Conservation (phyloP, 2,329 filamentous ascomycete species). For the Talaromyces sp. region DNA sequence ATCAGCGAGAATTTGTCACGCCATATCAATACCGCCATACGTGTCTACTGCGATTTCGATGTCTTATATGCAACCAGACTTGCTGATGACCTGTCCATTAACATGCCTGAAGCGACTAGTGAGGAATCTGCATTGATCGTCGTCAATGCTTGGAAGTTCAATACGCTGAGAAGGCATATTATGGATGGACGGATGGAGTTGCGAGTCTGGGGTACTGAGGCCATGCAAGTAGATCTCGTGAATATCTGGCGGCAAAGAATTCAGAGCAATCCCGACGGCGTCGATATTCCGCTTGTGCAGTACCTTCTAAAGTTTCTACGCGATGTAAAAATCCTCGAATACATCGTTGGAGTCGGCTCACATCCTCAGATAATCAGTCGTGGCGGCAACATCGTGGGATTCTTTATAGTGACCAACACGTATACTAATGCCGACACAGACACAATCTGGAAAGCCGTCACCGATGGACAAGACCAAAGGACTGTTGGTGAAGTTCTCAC, state of each 20-base stretch:
- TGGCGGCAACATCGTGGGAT: constrained; percentile 79
- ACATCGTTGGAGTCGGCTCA: constrained; percentile 84
- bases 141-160: constrained; percentile 63
- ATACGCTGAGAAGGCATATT: constrained; percentile 66
- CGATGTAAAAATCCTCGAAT: constrained; percentile 69
- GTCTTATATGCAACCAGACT: constrained; percentile 33
- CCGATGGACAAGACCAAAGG: constrained; percentile 74
- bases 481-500: constrained; percentile 74
- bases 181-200: constrained; percentile 86
- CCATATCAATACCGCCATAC: constrained; percentile 31
- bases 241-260: constrained; percentile 59
- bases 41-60: constrained; percentile 29
- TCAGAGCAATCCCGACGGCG: constrained; percentile 41
- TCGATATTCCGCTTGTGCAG: constrained; percentile 55
- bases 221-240: constrained; percentile 69
- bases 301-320: constrained; percentile 68
- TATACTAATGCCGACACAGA: constrained; percentile 72
- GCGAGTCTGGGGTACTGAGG: constrained; percentile 71
- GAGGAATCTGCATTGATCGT: constrained; percentile 34
- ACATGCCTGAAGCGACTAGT: constrained; percentile 29
- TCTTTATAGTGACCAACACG: constrained; percentile 72
- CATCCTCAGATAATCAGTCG: constrained; percentile 84
- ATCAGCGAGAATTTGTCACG: constrained; percentile 37
- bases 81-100: constrained; percentile 34
- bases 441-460: constrained; percentile 77